Evolutionary conservation across 108 stramenopile species (phyloP).

Genomic region (Skeletonema costatum): DNA sequence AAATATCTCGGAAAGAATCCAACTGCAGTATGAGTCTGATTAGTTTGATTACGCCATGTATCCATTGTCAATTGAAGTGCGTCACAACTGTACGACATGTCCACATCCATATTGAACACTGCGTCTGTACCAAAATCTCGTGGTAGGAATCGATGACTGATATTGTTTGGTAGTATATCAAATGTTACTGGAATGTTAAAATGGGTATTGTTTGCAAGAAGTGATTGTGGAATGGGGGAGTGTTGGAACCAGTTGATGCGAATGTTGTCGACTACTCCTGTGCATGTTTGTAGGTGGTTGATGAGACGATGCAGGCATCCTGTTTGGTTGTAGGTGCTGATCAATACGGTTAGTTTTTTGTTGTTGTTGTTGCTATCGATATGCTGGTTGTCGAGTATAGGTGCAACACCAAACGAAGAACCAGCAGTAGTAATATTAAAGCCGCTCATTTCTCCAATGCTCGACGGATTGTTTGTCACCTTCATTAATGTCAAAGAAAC

Average conservation of each 20-base stretch:
- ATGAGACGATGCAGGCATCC: neutral
- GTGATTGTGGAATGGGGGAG: neutral
- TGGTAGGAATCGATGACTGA: slow-evolving; percentile 1
- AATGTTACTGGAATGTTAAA: neutral
- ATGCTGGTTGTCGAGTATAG: neutral
- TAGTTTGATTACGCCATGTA: neutral
- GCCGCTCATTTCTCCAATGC: neutral
- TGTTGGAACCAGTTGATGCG: neutral
- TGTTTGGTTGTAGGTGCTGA: neutral
- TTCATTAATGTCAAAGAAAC: neutral
- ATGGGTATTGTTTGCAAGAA: neutral
- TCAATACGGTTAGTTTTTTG: neutral
- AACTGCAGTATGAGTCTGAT: neutral
- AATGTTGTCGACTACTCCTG: neutral
- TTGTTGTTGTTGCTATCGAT: neutral
- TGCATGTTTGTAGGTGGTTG: neutral
- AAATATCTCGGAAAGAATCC: neutral
- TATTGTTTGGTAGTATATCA: neutral
- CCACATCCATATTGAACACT: slow-evolving; percentile 1
- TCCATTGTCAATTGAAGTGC: neutral
- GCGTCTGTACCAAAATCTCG: neutral
- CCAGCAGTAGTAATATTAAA: neutral
- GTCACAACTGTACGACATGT: neutral
- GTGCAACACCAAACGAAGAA: neutral
- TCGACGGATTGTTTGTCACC: neutral